These are phyloP conservation scores for Mycosphaerelloides madeirae DNA, from an alignment of 2,329 filamentous ascomycete genomes.

Conservation along the genomic window DNA sequence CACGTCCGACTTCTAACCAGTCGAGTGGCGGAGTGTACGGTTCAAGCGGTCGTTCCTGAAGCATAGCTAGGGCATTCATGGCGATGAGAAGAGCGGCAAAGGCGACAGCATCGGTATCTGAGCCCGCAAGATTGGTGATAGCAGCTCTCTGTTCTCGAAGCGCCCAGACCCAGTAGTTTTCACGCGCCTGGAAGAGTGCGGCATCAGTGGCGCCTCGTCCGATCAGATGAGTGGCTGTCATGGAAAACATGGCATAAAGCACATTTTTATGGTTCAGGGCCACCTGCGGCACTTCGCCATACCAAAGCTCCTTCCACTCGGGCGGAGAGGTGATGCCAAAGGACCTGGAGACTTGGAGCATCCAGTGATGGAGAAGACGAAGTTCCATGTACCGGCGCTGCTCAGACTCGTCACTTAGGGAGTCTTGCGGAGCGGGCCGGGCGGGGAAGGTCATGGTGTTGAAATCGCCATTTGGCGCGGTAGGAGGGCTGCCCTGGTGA, in stretches of 20 bases:
- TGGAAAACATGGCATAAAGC: conserved; percentile 22
- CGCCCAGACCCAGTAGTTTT: conserved; percentile 25
- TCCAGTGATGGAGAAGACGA: conserved; percentile 24
- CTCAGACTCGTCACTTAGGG: conserved; percentile 15
- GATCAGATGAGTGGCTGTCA: conserved; percentile 22
- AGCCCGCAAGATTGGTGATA: conserved; percentile 21
- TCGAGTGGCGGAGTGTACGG: conserved; percentile 30
- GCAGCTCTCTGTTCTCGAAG: conserved; percentile 28
- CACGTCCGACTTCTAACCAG: conserved; percentile 30
- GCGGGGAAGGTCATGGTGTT: no score
- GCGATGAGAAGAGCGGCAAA: conserved; percentile 27
- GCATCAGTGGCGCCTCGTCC: conserved; percentile 15
- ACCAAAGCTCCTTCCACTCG: conserved; percentile 24
- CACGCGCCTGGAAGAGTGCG: conserved; percentile 17
- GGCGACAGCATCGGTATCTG: conserved; percentile 28
- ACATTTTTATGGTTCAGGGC: conserved; percentile 22
- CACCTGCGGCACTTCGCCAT: conserved; percentile 22
- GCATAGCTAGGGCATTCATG: conserved; percentile 27
- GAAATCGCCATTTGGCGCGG: conserved; percentile 7
- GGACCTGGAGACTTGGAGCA: conserved; percentile 20
- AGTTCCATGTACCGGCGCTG: conserved; percentile 21
- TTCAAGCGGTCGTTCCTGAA: conserved; percentile 25
- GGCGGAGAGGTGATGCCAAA: conserved; percentile 23
- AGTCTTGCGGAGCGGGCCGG: conserved; percentile 5
- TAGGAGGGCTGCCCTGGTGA: conserved; percentile 16